These are phyloP conservation scores for Debaryomycetaceae sp. DNA, from an alignment of 1,139 yeast species.

Conservation along the genomic window DNA sequence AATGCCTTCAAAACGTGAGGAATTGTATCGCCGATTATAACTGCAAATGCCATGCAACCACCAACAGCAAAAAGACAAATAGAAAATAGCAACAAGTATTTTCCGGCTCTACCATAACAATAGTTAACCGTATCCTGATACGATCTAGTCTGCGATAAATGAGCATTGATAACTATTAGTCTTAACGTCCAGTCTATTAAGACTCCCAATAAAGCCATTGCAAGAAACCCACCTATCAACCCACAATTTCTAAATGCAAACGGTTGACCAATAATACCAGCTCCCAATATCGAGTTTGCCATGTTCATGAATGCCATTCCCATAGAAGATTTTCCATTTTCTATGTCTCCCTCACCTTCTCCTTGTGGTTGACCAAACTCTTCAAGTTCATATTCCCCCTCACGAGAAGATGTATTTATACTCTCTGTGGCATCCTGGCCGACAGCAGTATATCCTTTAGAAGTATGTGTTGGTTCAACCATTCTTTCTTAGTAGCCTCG, in stretches of 20 bases:
- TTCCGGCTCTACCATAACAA: constrained; percentile 77
- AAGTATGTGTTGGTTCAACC: not conserved
- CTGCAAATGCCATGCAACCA: constrained; percentile 91
- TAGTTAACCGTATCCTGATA: constrained; percentile 83
- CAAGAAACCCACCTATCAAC: constrained; percentile 65
- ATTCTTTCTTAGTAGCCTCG: not conserved
- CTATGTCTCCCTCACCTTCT: constrained; percentile 4
- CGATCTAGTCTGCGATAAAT: constrained; percentile 68
- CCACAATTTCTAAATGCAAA: constrained; percentile 84
- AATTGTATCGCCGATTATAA: constrained; percentile 90
- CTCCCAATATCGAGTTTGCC: constrained; percentile 93
- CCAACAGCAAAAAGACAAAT: constrained; percentile 93
- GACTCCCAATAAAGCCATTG: constrained; percentile 57
- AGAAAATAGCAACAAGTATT: constrained; percentile 61
- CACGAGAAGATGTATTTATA: constrained; percentile 1
- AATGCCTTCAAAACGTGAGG: constrained; percentile 82
- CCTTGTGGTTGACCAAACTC: constrained; percentile 17
- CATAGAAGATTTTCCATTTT: constrained; percentile 42
- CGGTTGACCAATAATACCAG: constrained; percentile 94
- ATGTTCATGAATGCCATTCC: constrained; percentile 94
- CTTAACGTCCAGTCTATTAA: constrained; percentile 85
- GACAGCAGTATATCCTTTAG: not conserved
- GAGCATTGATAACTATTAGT: constrained; percentile 79
- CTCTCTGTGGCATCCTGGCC: not conserved
- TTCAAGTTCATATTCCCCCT: constrained; percentile 24